These are phyloP conservation scores for Cornus suecica DNA, from an alignment of 148 eudicot species.

Conservation along the genomic window DNA sequence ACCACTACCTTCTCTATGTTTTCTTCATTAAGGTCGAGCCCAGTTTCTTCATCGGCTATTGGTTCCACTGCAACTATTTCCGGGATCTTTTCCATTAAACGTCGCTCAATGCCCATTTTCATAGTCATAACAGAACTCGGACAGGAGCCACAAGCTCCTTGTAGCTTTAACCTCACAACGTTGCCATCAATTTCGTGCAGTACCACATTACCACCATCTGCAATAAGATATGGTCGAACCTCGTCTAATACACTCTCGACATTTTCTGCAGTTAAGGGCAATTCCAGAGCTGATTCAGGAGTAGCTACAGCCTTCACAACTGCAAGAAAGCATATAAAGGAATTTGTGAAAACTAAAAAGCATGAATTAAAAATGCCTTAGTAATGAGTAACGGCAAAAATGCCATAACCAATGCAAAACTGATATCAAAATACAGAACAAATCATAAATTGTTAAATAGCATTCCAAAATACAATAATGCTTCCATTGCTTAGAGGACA, in stretches of 20 bases:
- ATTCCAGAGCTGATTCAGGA: slow-evolving; percentile 63
- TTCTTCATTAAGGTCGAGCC: slow-evolving; percentile 90
- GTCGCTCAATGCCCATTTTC: slow-evolving; percentile 93
- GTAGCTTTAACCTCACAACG: slow-evolving; percentile 73
- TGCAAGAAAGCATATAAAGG: slow-evolving; percentile 24
- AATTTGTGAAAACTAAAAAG: neutral
- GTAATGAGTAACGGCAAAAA: too few relatives aligned
- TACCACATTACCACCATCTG: slow-evolving; percentile 96
- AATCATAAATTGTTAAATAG: neutral
- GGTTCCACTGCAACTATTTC: slow-evolving; percentile 91
- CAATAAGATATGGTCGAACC: slow-evolving; percentile 77
- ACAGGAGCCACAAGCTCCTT: slow-evolving; percentile 97
- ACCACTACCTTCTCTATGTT: slow-evolving; percentile 82
- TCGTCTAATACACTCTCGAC: slow-evolving; percentile 84
- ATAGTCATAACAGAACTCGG: slow-evolving; percentile 86
- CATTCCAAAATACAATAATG: neutral
- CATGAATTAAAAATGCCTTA: neutral
- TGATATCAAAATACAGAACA: neutral
- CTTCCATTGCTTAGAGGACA: neutral
- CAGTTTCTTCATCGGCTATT: slow-evolving; percentile 85
- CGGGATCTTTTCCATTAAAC: slow-evolving; percentile 89
- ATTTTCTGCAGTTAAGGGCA: slow-evolving; percentile 85
- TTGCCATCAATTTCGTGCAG: slow-evolving; percentile 89
- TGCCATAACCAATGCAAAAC: too few relatives aligned
- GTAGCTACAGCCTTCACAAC: slow-evolving; percentile 75